Evolutionary conservation across 345 rosid species (phyloP).

Genomic region (Euphorbia lathyris): DNA sequence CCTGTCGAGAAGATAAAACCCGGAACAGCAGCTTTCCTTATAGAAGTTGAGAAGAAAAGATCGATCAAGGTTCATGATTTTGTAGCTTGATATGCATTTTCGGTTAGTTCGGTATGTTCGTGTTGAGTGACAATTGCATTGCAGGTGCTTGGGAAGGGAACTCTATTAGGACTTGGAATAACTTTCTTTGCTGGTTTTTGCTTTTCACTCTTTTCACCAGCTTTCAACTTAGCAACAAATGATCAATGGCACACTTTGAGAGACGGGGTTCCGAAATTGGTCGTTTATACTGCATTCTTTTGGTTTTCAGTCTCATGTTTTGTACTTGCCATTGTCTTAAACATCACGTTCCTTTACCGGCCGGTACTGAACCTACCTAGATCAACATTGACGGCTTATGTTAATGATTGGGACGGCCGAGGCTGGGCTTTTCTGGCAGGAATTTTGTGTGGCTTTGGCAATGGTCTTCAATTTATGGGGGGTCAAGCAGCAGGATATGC

Average conservation of each 20-base stretch:
- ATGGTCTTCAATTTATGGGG: slow-evolving; percentile 89
- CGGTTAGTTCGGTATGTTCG: not conserved
- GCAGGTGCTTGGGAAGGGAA: slow-evolving; percentile 78
- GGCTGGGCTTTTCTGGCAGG: slow-evolving; percentile 92
- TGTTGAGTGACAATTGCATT: not conserved
- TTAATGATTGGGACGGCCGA: slow-evolving; percentile 77
- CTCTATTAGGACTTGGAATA: slow-evolving; percentile 53
- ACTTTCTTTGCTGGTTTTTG: slow-evolving; percentile 78
- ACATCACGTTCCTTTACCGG: slow-evolving; percentile 58
- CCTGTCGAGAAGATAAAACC: slow-evolving; percentile 38
- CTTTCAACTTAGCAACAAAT: slow-evolving; percentile 82
- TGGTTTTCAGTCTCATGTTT: slow-evolving; percentile 74
- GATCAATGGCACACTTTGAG: slow-evolving; percentile 81
- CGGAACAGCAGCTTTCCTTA: slow-evolving; percentile 60
- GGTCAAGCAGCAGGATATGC: slow-evolving; percentile 98
- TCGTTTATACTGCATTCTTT: slow-evolving; percentile 76
- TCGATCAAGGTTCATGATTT: slow-evolving; percentile 63
- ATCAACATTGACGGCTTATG: slow-evolving; percentile 70
- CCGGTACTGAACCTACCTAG: slow-evolving; percentile 61
- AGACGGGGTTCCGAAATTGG: slow-evolving; percentile 66
- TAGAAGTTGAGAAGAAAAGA: slow-evolving; percentile 67
- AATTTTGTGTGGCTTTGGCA: slow-evolving; percentile 75
- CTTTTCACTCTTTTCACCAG: slow-evolving; percentile 88
- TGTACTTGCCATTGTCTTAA: slow-evolving; percentile 53
- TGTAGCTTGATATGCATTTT: not conserved